Conservation (phyloP, 257 asterid species). For the Paraleonurus japonicus region DNA sequence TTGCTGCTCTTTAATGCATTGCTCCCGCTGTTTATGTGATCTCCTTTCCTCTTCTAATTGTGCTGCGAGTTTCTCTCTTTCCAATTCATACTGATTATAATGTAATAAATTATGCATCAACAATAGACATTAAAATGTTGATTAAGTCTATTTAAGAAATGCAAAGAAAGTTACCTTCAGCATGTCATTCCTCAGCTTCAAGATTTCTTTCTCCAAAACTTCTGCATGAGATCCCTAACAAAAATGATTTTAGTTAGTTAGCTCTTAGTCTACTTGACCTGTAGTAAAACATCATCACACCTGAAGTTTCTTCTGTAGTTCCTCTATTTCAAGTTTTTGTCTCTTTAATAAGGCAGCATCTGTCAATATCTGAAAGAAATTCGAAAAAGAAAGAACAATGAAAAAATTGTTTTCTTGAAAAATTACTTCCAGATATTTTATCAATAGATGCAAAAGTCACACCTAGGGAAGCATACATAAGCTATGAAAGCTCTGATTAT, state of each 20-base stretch:
- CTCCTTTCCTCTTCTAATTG: constrained; percentile 95
- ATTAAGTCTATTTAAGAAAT: background rate
- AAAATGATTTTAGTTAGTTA: constrained; percentile 11
- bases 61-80: constrained; percentile 81
- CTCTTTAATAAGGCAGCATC: constrained; percentile 94
- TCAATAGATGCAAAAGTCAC: constrained; percentile 4
- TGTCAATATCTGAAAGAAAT: constrained; percentile 67
- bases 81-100: constrained; percentile 68
- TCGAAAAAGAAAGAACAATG: background rate
- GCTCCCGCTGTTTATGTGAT: constrained; percentile 76
- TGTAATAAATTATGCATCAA: constrained; percentile 21
- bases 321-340: constrained; percentile 91
- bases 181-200: constrained; percentile 94
- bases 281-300: constrained; percentile 34
- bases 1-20: constrained; percentile 73
- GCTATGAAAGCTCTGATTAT: background rate
- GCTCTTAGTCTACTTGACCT: background rate
- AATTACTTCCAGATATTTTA: background rate
- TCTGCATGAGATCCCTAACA: constrained; percentile 86
- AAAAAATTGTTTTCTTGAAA: background rate
- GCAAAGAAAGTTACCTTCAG: constrained; percentile 57
- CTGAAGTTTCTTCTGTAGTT: constrained; percentile 83
- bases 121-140: constrained; percentile 17
- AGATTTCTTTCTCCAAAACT: constrained; percentile 87
- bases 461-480: background rate